Conservation (phyloP, 345 rosid genomes). For the Triadica sebifera region DNA sequence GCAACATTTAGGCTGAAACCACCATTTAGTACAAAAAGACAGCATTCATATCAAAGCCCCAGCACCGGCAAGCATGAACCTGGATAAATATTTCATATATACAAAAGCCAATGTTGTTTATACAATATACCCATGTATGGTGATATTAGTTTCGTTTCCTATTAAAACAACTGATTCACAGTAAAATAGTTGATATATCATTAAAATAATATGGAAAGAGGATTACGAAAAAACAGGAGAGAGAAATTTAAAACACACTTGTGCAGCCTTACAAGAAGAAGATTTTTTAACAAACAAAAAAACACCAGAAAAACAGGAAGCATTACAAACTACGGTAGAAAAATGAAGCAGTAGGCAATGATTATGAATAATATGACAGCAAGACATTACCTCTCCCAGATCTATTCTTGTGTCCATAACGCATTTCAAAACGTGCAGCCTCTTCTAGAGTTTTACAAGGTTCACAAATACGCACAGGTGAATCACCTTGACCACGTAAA, state of each 20-base stretch:
- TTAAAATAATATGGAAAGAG: background rate
- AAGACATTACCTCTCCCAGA: constrained; percentile 48
- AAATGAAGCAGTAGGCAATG: background rate
- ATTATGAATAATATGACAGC: background rate
- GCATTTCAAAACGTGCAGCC: constrained; percentile 86
- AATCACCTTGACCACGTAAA: constrained; percentile 88
- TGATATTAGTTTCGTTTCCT: background rate
- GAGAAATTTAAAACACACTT: background rate
- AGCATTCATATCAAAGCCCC: no score
- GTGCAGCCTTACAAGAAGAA: no score
- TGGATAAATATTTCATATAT: background rate
- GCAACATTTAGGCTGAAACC: constrained; percentile 5
- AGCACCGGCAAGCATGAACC: background rate
- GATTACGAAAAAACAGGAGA: background rate
- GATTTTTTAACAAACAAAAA: background rate
- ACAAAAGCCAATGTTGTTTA: background rate
- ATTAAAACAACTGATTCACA: background rate
- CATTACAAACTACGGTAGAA: background rate
- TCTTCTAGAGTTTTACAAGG: constrained; percentile 89
- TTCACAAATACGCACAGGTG: constrained; percentile 86
- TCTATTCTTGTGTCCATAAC: constrained; percentile 61
- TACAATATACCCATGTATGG: background rate
- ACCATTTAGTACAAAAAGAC: constrained; percentile 2
- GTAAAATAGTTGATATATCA: background rate
- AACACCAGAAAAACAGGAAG: background rate